phyloP scores from a whole-genome alignment of 306 rosid genomes.

The Glycine soja region DNA sequence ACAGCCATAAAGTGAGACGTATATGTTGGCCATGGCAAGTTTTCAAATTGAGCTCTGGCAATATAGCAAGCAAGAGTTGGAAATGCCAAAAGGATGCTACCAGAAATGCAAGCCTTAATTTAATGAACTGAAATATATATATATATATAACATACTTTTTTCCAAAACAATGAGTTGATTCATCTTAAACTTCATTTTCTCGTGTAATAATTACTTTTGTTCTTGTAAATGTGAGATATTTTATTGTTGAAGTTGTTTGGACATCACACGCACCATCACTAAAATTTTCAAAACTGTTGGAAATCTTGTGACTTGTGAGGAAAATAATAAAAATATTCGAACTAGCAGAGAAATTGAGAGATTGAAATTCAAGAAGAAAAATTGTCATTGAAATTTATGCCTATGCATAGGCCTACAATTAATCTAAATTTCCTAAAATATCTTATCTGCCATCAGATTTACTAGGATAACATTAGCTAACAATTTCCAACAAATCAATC shows the following conservation, averaged over 20 bases:
- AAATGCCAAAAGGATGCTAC: slow-evolving; percentile 61
- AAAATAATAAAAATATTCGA: too few species aligned
- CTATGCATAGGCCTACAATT: too few species aligned
- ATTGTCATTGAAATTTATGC: too few species aligned
- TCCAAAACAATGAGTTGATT: slow-evolving; percentile 23
- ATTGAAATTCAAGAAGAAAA: too few species aligned
- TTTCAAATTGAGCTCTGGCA: slow-evolving; percentile 49
- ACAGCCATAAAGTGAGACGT: slow-evolving; percentile 55
- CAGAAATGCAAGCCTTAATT: slow-evolving; percentile 83
- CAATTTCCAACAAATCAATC: slow-evolving; percentile 14
- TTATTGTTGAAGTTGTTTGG: neutral
- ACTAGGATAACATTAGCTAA: neutral
- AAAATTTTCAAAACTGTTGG: neutral
- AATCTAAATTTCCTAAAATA: too few species aligned
- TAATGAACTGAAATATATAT: slow-evolving; percentile 50
- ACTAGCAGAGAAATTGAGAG: too few species aligned
- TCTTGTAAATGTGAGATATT: slow-evolving; percentile 23
- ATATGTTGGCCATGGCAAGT: slow-evolving; percentile 91
- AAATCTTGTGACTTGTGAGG: too few species aligned
- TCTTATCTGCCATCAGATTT: too few species aligned
- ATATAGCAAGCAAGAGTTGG: slow-evolving; percentile 46
- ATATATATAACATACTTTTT: slow-evolving; percentile 3
- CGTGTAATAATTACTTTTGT: neutral
- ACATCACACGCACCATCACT: neutral
- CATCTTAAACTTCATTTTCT: slow-evolving; percentile 27